Conservation (phyloP, 2,329 filamentous ascomycete genomes). For the Diaporthe nobilis region DNA sequence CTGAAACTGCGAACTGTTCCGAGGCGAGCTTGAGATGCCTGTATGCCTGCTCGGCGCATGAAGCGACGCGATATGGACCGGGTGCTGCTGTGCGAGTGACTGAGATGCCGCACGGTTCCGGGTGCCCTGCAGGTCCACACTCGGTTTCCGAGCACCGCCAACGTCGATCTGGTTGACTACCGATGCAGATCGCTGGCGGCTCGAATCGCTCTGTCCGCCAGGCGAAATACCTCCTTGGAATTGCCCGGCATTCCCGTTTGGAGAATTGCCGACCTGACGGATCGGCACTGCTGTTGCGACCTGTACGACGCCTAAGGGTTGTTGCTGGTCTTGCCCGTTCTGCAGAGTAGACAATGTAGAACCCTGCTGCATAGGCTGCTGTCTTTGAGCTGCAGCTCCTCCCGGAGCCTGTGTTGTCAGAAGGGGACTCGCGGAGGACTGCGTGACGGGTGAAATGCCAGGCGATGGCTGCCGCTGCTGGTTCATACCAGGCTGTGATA, state of each 20-base stretch:
- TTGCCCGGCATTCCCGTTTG: conserved; percentile 29
- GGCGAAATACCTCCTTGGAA: conserved; percentile 37
- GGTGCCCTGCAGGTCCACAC: conserved; percentile 36
- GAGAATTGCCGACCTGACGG: conserved; percentile 40
- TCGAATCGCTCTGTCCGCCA: conserved; percentile 32
- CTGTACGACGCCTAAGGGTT: conserved; percentile 37
- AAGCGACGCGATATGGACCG: conserved; percentile 41
- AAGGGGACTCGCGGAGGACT: conserved; percentile 37
- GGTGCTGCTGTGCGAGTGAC: conserved; percentile 25
- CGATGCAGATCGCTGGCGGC: conserved; percentile 33
- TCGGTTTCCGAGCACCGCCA: conserved; percentile 33
- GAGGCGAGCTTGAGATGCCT: conserved; percentile 30
- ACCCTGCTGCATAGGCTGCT: conserved; percentile 41
- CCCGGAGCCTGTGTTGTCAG: conserved; percentile 31
- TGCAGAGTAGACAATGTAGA: neutral
- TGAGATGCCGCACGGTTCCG: conserved; percentile 37
- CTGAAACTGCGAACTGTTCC: conserved; percentile 32
- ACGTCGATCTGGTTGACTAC: conserved; percentile 43
- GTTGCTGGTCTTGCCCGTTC: conserved; percentile 25
- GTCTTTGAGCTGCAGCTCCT: conserved; percentile 17
- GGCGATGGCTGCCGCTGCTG: conserved; percentile 35
- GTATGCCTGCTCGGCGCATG: conserved; percentile 37
- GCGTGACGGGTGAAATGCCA: conserved; percentile 41
- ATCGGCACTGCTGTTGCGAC: conserved; percentile 41
- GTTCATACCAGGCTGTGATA: neutral